Conservation (phyloP, 2,329 filamentous ascomycete genomes). For the Thermothelomyces thermophilus region DNA sequence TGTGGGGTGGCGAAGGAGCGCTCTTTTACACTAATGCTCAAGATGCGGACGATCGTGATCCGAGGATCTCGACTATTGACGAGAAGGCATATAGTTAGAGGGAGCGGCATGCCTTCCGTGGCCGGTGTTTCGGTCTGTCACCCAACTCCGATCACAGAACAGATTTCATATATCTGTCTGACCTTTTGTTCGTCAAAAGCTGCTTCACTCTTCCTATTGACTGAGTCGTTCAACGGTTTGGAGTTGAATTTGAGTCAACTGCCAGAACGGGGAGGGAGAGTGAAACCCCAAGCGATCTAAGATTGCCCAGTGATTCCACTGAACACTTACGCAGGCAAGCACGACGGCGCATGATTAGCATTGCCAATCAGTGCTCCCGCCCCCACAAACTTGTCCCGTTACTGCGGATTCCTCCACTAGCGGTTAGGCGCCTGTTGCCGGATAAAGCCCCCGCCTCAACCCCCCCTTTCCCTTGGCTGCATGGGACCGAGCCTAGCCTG, state of each 20-base stretch:
- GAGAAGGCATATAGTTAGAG: slow-evolving; percentile 9
- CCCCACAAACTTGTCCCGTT: slow-evolving; percentile 10
- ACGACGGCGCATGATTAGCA: slow-evolving; percentile 12
- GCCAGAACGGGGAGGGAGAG: not conserved
- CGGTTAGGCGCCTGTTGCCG: slow-evolving; percentile 17
- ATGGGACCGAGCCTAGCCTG: slow-evolving; percentile 5
- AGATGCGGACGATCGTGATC: slow-evolving; percentile 8
- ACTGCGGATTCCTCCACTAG: slow-evolving; percentile 1
- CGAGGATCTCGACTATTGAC: slow-evolving; percentile 1
- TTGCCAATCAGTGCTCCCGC: slow-evolving; percentile 11
- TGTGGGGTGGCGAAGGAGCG: slow-evolving; percentile 2
- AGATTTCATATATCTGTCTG: not conserved
- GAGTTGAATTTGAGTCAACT: too few species aligned
- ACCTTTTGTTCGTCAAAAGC: not conserved
- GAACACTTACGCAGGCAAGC: slow-evolving; percentile 7
- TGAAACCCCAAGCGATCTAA: not conserved
- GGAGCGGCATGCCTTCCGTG: not conserved
- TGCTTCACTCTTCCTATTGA: too few species aligned
- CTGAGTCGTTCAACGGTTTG: too few species aligned
- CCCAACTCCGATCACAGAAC: not conserved
- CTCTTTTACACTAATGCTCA: not conserved
- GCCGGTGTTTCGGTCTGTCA: not conserved
- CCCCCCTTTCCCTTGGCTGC: slow-evolving; percentile 7
- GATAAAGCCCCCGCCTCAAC: slow-evolving; percentile 20
- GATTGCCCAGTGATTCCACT: not conserved